phyloP scores from a whole-genome alignment of 352 stramenopile species.

The Phytophthora colocasiae region DNA sequence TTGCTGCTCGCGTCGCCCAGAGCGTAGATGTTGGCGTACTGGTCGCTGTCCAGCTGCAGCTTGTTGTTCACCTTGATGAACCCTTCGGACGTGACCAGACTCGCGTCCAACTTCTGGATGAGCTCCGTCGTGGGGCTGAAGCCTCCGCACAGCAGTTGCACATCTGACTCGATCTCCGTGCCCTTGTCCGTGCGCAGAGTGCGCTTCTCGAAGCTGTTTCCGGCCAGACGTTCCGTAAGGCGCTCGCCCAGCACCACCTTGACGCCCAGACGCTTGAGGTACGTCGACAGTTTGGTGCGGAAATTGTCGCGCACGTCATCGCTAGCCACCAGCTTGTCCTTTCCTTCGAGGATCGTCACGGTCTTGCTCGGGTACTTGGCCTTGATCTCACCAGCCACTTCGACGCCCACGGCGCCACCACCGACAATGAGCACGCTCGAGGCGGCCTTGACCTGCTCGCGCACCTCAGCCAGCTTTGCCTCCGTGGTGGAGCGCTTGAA shows the following conservation, averaged over 20 bases:
- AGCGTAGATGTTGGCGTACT: conserved; percentile 60
- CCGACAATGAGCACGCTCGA: conserved; percentile 64
- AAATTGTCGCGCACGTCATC: conserved; percentile 59
- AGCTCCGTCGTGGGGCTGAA: conserved; percentile 53
- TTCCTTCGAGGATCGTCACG: conserved; percentile 59
- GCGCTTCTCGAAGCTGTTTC: conserved; percentile 50
- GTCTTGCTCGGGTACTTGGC: conserved; percentile 60
- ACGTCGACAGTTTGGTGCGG: conserved; percentile 44
- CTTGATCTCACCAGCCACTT: conserved; percentile 68
- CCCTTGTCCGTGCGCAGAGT: conserved; percentile 58
- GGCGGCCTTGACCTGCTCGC: conserved; percentile 49
- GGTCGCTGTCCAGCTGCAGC: conserved; percentile 51
- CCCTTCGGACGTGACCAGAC: conserved; percentile 44
- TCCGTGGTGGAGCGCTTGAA: conserved; percentile 44
- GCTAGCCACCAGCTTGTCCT: conserved; percentile 40
- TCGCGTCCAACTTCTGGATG: conserved; percentile 43
- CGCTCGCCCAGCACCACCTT: conserved; percentile 60
- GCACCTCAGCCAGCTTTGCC: conserved; percentile 43
- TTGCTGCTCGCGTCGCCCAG: conserved; percentile 63
- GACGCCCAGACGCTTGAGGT: conserved; percentile 48
- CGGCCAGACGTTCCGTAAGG: conserved; percentile 40
- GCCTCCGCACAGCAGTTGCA: conserved; percentile 52
- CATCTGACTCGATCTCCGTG: conserved; percentile 58
- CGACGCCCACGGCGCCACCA: conserved; percentile 62
- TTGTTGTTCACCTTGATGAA: conserved; percentile 56